Percentiles rank a stretch among this genome's conserved stretches.
These are phyloP conservation scores for Ophiostoma perfectum DNA, from an alignment of 2,329 filamentous ascomycete genomes.

Conservation along the genomic window DNA sequence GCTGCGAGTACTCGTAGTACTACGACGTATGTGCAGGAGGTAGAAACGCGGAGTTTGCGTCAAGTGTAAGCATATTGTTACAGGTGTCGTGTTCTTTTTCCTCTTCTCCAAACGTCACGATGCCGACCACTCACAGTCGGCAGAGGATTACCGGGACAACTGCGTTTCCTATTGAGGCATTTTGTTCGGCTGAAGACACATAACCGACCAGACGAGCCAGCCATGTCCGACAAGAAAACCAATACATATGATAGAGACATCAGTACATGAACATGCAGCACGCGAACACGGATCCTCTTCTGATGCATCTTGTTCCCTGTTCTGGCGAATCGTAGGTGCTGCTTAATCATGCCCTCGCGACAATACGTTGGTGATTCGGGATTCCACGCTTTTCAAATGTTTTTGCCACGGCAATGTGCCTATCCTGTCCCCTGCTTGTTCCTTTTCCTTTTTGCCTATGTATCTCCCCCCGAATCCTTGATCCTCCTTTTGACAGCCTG, in stretches of 20 bases:
- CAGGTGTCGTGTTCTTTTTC: no score
- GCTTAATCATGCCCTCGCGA: conserved; percentile 21
- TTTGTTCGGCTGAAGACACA: conserved; percentile 22
- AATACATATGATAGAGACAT: neutral
- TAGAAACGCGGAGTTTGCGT: neutral
- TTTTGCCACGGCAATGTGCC: neutral
- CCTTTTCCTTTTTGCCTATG: neutral
- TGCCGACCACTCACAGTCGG: conserved; percentile 13
- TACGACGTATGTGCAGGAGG: neutral
- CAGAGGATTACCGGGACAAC: conserved; percentile 21
- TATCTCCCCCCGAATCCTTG: neutral
- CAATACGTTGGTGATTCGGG: conserved; percentile 17
- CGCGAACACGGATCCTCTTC: conserved; percentile 4
- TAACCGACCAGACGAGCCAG: neutral
- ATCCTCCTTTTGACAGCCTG: neutral
- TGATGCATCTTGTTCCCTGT: neutral
- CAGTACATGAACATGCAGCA: neutral
- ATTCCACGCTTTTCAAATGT: neutral
- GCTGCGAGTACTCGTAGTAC: neutral
- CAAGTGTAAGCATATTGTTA: no score
- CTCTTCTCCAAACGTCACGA: neutral
- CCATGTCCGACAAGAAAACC: neutral
- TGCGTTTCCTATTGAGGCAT: conserved; percentile 20
- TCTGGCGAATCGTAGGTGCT: conserved; percentile 22
- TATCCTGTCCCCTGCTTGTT: neutral